These are phyloP conservation scores for Cubamyces lactineus DNA, from an alignment of 768 basidiomycete genomes.

Conservation along the genomic window DNA sequence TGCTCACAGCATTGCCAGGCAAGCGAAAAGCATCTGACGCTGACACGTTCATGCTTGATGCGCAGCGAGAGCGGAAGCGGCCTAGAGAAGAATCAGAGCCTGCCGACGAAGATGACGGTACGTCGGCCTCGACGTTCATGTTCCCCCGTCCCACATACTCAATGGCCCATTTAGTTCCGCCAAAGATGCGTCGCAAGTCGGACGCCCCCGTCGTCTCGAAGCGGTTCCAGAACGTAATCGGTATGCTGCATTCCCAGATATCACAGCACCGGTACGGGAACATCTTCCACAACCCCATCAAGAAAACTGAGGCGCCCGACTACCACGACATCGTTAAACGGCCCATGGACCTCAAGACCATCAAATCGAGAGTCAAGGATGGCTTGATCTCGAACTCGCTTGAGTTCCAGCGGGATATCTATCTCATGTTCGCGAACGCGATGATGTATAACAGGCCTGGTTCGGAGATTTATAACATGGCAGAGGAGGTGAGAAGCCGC, in stretches of 20 bases:
- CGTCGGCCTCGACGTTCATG: slow-evolving; percentile 15
- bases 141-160: not conserved
- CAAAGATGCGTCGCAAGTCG: slow-evolving; percentile 23
- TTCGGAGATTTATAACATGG: slow-evolving; percentile 87
- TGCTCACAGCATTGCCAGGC: slow-evolving; percentile 39
- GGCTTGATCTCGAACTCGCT: slow-evolving; percentile 78
- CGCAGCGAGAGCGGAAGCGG: slow-evolving; percentile 57
- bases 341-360: slow-evolving; percentile 96
- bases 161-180: slow-evolving; percentile 11
- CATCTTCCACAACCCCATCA: slow-evolving; percentile 91
- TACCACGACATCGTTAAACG: slow-evolving; percentile 91
- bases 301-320: slow-evolving; percentile 84
- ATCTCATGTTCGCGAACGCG: slow-evolving; percentile 95
- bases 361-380: slow-evolving; percentile 84
- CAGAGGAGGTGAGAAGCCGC: slow-evolving; percentile 72
- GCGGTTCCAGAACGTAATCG: slow-evolving; percentile 83
- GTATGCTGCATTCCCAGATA: slow-evolving; percentile 80
- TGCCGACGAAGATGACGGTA: slow-evolving; percentile 63
- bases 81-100: slow-evolving; percentile 70
- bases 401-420: slow-evolving; percentile 89
- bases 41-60: slow-evolving; percentile 47
- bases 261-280: slow-evolving; percentile 86
- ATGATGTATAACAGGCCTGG: slow-evolving; percentile 95
- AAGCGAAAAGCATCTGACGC: slow-evolving; percentile 68
- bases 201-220: slow-evolving; percentile 45